Base-by-base conservation (phyloP, 208 protist genomes). In the Leishmania braziliensis region DNA sequence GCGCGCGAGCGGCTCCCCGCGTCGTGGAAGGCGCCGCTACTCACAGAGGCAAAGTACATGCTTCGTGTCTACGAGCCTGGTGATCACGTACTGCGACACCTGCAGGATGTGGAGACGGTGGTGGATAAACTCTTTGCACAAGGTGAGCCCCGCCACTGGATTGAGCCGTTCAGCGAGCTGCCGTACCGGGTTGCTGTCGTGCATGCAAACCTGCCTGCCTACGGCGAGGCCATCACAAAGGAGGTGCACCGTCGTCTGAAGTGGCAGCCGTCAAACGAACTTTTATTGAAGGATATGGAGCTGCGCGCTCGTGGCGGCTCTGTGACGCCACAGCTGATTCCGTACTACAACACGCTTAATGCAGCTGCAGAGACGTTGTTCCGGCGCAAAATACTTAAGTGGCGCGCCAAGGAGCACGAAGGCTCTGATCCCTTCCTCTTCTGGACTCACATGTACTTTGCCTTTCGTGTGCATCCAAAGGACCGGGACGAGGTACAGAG, bases 391-490 rank as follows among this genome's bases (percentile, higher is more conserved):
- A 80, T 97, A 48, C 71, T 97, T 43, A 80, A 77, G 58, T 97
- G 95, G 93, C 89, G 95, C n/a, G 86, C 90, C 33, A 68, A 79
- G 74, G 93, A 97, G 78, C 50, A 90, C 72, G 91, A 93, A 54
- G 93, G 91, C 33, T 95, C 92, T 3, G 93, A 96, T 74, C 85
- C 93, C 43, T 95, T 93, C 46, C 91, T 95, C 63, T 96, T 91
- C 85, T 96, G 92, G 92, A 96, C 93, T 23, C 93, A 96, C 81
- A 79, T 97, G 43, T 96, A 96, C 88, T 97, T 97, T 83, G 88
- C 90, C 23, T 96, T 96, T 71, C 91, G 93, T 51, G 95, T 96
- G 65, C 86, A 95, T 77, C 93, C 93, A 12, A 86, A 91, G 74
- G 84, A 86, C 79, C 54, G 81, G 16, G 93, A 93, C 14, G 92